Percentiles rank a stretch among this genome's conserved stretches.
phyloP scores from a whole-genome alignment of 2,329 filamentous ascomycete species.

The Dactylellina cionopaga region DNA sequence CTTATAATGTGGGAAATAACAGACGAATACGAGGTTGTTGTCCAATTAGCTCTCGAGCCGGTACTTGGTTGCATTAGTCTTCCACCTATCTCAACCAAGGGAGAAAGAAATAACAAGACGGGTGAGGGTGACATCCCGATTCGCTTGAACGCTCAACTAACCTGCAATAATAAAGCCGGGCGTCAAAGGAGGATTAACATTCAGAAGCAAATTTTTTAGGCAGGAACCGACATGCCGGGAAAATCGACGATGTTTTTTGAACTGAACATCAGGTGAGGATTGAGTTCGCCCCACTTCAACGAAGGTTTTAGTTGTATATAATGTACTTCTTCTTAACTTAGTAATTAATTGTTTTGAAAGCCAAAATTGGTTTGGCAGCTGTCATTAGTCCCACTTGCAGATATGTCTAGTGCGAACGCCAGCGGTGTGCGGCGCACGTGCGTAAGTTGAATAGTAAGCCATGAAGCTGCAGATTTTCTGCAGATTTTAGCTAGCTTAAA shows the following conservation, averaged over 20 bases:
- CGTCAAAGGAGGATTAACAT: conserved; percentile 46
- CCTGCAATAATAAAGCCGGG: conserved; percentile 51
- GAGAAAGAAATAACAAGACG: conserved; percentile 45
- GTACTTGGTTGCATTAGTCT: conserved; percentile 48
- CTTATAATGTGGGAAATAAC: conserved; percentile 45
- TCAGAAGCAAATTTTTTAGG: conserved; percentile 28
- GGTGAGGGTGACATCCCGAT: conserved; percentile 53
- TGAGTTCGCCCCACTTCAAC: conserved; percentile 18
- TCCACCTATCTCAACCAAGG: conserved; percentile 45
- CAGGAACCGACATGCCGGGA: conserved; percentile 43
- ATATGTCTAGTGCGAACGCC: conserved; percentile 4
- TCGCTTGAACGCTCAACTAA: conserved; percentile 46
- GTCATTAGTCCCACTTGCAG: conserved; percentile 16
- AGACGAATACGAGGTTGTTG: conserved; percentile 52
- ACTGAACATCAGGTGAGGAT: conserved; percentile 48
- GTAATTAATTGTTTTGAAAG: not conserved
- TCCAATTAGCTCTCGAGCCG: conserved; percentile 49
- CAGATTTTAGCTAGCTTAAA: conserved; percentile 14
- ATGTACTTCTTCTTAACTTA: too few species aligned
- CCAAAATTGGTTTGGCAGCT: conserved; percentile 32
- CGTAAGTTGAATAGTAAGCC: conserved; percentile 47
- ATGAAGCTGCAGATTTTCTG: conserved; percentile 32
- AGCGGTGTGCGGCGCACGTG: conserved; percentile 37
- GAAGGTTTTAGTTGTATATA: not conserved
- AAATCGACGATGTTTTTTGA: conserved; percentile 40